Percentiles rank a stretch among this genome's conserved stretches.
Conservation (phyloP, 2,329 filamentous ascomycete genomes). For the Fusarium kyushuense region DNA sequence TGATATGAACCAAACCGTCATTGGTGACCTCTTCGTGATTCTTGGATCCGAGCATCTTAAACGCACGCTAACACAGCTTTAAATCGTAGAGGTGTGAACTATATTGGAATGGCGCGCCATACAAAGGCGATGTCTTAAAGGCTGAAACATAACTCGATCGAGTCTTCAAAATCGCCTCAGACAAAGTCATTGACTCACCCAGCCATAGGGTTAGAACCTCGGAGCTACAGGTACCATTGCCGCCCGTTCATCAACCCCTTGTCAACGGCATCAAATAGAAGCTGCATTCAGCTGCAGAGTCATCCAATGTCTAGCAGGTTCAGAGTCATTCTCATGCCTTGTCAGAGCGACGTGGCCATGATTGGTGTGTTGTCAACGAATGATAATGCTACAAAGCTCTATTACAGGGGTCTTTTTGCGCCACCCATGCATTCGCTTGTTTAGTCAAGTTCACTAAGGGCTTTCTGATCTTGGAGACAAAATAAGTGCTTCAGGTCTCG, state of each 20-base stretch:
- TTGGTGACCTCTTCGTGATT: background rate
- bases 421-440: constrained; percentile 19
- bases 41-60: background rate
- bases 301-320: constrained; percentile 21
- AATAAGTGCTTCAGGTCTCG: background rate
- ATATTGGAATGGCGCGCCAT: constrained; percentile 12
- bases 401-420: constrained; percentile 19
- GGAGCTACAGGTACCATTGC: constrained; percentile 5
- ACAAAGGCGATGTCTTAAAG: constrained; percentile 14
- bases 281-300: constrained; percentile 28
- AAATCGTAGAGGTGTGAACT: background rate
- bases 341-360: constrained; percentile 12
- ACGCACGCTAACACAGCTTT: background rate
- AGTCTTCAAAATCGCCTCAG: constrained; percentile 8
- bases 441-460: constrained; percentile 30
- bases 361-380: constrained; percentile 33
- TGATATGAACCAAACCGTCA: background rate
- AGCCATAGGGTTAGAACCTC: constrained; percentile 5
- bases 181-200: constrained; percentile 18
- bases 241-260: constrained; percentile 10
- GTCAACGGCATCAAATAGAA: constrained; percentile 13
- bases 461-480: background rate
- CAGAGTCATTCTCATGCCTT: constrained; percentile 22
- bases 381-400: constrained; percentile 22
- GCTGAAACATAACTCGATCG: constrained; percentile 14